Evolutionary conservation across 1,284 basidiomycete species (phyloP).

Genomic region (Pascua guehoae): DNA sequence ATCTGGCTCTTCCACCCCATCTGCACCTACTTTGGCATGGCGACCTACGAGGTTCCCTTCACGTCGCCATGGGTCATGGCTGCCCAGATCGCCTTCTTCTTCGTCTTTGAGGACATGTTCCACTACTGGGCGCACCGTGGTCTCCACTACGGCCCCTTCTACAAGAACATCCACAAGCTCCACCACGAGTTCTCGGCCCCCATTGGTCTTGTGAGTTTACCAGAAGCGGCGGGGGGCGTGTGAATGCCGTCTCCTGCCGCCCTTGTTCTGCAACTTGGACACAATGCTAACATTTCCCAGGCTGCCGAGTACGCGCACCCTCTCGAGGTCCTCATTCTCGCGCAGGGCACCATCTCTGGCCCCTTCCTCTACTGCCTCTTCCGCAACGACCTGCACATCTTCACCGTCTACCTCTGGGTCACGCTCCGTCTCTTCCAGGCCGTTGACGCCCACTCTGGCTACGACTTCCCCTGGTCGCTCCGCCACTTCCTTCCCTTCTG

Average conservation of each 20-base stretch:
- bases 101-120: constrained; percentile 94
- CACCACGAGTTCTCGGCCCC: constrained; percentile 98
- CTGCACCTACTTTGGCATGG: constrained; percentile 84
- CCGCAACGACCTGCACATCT: constrained; percentile 58
- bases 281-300: too few species aligned
- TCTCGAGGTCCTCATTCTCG: constrained; percentile 85
- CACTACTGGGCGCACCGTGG: constrained; percentile 77
- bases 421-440: constrained; percentile 90
- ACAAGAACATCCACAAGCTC: constrained; percentile 97
- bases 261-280: constrained; percentile 33
- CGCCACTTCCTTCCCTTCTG: constrained; percentile 93
- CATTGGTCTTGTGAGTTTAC: constrained; percentile 65
- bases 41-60: constrained; percentile 85
- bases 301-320: constrained; percentile 96
- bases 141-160: constrained; percentile 83
- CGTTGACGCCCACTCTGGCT: constrained; percentile 94
- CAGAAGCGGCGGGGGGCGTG: too few species aligned
- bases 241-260: too few species aligned
- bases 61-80: constrained; percentile 66
- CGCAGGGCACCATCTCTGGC: constrained; percentile 77
- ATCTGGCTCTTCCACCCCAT: constrained; percentile 97
- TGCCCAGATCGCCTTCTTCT: constrained; percentile 84
- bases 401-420: constrained; percentile 94
- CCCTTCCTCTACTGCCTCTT: constrained; percentile 75
- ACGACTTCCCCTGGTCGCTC: constrained; percentile 97